A percentile compares a stretch with the other conserved stretches of the same genome.
phyloP scores from a whole-genome alignment of 2,329 filamentous ascomycete species.

The Emericellopsis cladophorae region DNA sequence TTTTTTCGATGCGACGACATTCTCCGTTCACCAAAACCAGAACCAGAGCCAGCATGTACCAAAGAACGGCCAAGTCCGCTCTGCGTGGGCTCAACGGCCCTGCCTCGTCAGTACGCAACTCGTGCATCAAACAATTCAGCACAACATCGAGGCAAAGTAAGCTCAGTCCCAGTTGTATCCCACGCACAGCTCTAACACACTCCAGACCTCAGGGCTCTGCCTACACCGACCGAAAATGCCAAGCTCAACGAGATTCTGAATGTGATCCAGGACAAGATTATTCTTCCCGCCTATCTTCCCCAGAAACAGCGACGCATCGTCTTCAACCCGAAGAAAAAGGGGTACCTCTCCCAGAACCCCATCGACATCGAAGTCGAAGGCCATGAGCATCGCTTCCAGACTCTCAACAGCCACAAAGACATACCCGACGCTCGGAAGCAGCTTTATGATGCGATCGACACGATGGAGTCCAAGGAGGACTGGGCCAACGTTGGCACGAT shows the following conservation, averaged over 20 bases:
- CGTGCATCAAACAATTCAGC: conserved; percentile 12
- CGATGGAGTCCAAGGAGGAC: conserved; percentile 36
- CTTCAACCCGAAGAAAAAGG: conserved; percentile 30
- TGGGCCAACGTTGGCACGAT: conserved; percentile 39
- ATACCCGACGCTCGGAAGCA: conserved; percentile 28
- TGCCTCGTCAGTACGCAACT: not conserved
- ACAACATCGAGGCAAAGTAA: conserved; percentile 16
- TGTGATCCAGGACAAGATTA: conserved; percentile 42
- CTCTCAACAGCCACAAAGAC: conserved; percentile 27
- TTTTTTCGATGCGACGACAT: too few relatives aligned
- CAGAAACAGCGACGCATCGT: conserved; percentile 38
- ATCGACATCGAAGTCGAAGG: conserved; percentile 46
- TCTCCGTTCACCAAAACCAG: too few relatives aligned
- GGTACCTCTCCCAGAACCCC: conserved; percentile 39
- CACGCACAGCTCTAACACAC: conserved; percentile 4
- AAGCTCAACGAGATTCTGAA: conserved; percentile 40
- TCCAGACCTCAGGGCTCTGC: conserved; percentile 25
- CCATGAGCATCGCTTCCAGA: conserved; percentile 36
- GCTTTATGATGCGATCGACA: conserved; percentile 22
- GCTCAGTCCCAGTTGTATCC: conserved; percentile 3
- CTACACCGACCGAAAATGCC: conserved; percentile 35
- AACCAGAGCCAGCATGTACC: not conserved
- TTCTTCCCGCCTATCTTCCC: conserved; percentile 49
- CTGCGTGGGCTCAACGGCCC: conserved; percentile 7
- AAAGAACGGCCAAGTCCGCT: conserved; percentile 6